Conservation (phyloP, 768 basidiomycete genomes). For the Auricularia cornea region DNA sequence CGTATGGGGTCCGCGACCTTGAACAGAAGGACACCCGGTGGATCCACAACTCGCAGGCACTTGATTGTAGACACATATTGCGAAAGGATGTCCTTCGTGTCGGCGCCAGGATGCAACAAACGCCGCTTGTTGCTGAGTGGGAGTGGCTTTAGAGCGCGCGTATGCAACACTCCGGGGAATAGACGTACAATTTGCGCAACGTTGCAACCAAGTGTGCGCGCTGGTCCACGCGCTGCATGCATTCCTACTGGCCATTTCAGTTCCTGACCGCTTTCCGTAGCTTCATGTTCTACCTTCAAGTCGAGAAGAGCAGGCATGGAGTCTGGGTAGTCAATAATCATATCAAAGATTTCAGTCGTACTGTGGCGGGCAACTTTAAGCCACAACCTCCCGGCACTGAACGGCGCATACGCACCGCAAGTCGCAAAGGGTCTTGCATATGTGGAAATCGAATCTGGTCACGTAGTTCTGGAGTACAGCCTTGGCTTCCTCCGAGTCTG, state of each 20-base stretch:
- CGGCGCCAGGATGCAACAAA: slow-evolving; percentile 90
- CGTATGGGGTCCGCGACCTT: slow-evolving; percentile 92
- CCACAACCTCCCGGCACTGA: no score
- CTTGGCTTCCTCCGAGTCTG: slow-evolving; percentile 59
- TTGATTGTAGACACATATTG: slow-evolving; percentile 92
- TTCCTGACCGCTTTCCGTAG: no score
- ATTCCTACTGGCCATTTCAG: slow-evolving; percentile 43
- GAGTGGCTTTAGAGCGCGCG: slow-evolving; percentile 4
- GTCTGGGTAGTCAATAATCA: slow-evolving; percentile 90
- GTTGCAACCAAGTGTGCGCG: slow-evolving; percentile 65
- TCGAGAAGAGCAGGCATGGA: slow-evolving; percentile 80
- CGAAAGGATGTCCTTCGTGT: slow-evolving; percentile 80
- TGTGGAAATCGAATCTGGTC: slow-evolving; percentile 82
- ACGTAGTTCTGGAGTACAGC: slow-evolving; percentile 68
- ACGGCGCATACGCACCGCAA: slow-evolving; percentile 46
- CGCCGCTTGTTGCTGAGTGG: slow-evolving; percentile 71
- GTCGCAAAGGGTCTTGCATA: slow-evolving; percentile 86
- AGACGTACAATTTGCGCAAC: slow-evolving; percentile 67
- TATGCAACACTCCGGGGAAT: neutral
- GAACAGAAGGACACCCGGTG: slow-evolving; percentile 84
- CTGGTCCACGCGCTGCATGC: slow-evolving; percentile 72
- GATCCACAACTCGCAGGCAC: slow-evolving; percentile 83
- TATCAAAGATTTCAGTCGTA: slow-evolving; percentile 81
- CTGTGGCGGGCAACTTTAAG: slow-evolving; percentile 25
- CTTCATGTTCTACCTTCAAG: slow-evolving; percentile 47